Percentiles rank a stretch among this genome's conserved stretches.
Evolutionary conservation across 2,329 filamentous ascomycete genomes (phyloP).

Genomic region (Grosmannia penicillata): DNA sequence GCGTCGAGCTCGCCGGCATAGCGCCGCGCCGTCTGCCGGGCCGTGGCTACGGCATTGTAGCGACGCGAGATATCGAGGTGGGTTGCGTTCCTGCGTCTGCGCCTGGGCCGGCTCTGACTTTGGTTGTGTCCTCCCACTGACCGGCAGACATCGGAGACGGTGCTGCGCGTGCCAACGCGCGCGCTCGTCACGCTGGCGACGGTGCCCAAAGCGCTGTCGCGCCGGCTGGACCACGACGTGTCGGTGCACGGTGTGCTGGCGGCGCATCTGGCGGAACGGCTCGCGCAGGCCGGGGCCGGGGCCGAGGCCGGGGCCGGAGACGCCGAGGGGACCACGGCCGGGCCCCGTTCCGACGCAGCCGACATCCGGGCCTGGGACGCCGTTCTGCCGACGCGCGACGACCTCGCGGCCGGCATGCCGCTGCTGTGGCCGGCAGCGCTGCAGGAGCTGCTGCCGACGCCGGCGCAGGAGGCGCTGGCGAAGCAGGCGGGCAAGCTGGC

Average conservation of each 20-base stretch:
- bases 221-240: slow-evolving; percentile 34
- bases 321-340: too few species aligned
- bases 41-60: slow-evolving; percentile 65
- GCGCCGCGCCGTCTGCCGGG: slow-evolving; percentile 51
- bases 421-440: slow-evolving; percentile 32
- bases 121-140: not conserved
- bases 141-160: slow-evolving; percentile 23
- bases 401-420: slow-evolving; percentile 36
- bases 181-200: slow-evolving; percentile 51
- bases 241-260: slow-evolving; percentile 61
- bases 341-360: too few species aligned
- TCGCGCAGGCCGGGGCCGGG: too few species aligned
- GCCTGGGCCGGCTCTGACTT: too few species aligned
- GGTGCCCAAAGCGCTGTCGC: slow-evolving; percentile 36
- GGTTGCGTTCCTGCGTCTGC: slow-evolving; percentile 6
- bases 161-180: slow-evolving; percentile 50
- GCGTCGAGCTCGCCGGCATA: slow-evolving; percentile 54
- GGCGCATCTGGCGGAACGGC: slow-evolving; percentile 42
- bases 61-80: slow-evolving; percentile 52
- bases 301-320: too few species aligned
- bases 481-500: slow-evolving; percentile 34
- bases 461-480: slow-evolving; percentile 28
- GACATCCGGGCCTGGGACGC: slow-evolving; percentile 50
- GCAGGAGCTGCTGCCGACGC: slow-evolving; percentile 29
- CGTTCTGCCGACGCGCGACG: slow-evolving; percentile 48